Evolutionary conservation across 169 alveolate genomes (phyloP).

Genomic region (Cryptosporidium xiaoi): DNA sequence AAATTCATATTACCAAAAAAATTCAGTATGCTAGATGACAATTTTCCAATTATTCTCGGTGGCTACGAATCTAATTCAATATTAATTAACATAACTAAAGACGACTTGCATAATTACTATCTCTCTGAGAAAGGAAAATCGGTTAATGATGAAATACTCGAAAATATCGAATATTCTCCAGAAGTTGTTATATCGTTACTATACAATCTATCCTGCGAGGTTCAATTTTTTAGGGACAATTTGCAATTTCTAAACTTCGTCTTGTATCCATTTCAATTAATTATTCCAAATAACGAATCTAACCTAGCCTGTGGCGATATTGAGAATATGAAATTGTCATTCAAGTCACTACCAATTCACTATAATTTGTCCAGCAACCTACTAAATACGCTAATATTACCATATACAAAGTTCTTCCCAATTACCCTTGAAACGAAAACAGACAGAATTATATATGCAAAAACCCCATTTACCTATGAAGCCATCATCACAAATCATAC

Average conservation of each 20-base stretch:
- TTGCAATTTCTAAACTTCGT: slow-evolving; percentile 1
- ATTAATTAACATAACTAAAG: slow-evolving; percentile 10
- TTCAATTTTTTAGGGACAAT: neutral
- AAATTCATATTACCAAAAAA: slow-evolving; percentile 11
- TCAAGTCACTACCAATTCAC: slow-evolving; percentile 51
- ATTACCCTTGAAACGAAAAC: slow-evolving; percentile 19
- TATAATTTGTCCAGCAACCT: neutral
- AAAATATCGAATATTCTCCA: slow-evolving; percentile 6
- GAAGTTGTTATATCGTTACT: neutral
- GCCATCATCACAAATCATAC: slow-evolving; percentile 48
- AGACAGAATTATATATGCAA: neutral
- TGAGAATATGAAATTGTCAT: neutral
- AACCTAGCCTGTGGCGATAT: neutral
- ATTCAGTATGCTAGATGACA: neutral
- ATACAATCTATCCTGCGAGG: slow-evolving; percentile 19
- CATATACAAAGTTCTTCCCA: slow-evolving; percentile 11
- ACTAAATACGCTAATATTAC: slow-evolving; percentile 6
- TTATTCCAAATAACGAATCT: neutral
- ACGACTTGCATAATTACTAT: slow-evolving; percentile 9
- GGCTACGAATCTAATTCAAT: slow-evolving; percentile 36
- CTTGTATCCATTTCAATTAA: slow-evolving; percentile 24
- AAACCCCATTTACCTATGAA: slow-evolving; percentile 35
- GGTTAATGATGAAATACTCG: neutral
- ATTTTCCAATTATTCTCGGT: neutral
- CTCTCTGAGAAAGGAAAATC: neutral